Conservation (phyloP, 2,329 filamentous ascomycete species). For the Clonostachys rhizophaga region DNA sequence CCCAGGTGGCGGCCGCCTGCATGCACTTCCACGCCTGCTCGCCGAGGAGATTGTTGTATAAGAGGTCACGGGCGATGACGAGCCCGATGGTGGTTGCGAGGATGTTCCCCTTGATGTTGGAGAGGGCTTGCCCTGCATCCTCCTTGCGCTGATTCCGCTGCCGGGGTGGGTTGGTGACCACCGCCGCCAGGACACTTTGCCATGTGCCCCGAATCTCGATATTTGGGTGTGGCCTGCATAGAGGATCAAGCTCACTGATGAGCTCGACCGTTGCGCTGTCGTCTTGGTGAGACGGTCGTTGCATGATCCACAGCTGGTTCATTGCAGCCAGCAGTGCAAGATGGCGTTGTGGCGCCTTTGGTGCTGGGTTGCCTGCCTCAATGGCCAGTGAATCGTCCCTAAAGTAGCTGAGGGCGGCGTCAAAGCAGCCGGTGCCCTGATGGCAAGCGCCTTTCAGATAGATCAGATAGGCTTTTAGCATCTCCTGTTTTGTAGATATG, state of each 20-base stretch:
- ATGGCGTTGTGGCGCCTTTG: conserved; percentile 53
- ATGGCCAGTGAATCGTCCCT: conserved; percentile 51
- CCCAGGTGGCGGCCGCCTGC: conserved; percentile 62
- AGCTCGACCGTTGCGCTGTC: conserved; percentile 55
- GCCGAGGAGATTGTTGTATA: conserved; percentile 79
- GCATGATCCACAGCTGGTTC: conserved; percentile 69
- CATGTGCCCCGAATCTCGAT: conserved; percentile 74
- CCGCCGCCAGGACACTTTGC: conserved; percentile 68
- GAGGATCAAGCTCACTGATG: conserved; percentile 60
- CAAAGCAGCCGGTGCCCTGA: conserved; percentile 72
- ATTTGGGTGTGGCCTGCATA: conserved; percentile 67
- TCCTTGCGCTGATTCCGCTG: conserved; percentile 76
- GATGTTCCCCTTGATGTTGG: conserved; percentile 66
- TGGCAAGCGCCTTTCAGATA: conserved; percentile 74
- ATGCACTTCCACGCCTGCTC: conserved; percentile 76
- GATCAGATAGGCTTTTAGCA: conserved; percentile 41
- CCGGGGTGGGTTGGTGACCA: conserved; percentile 54
- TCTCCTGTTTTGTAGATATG: conserved; percentile 31
- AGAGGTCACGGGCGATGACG: conserved; percentile 76
- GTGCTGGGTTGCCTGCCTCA: conserved; percentile 26
- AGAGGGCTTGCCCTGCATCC: conserved; percentile 69
- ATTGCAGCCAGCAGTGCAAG: conserved; percentile 62
- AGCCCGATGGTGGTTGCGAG: conserved; percentile 81
- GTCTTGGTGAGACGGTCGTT: conserved; percentile 52
- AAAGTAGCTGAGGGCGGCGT: conserved; percentile 64